Evolutionary conservation across 768 basidiomycete genomes (phyloP).

Genomic region (Tulasnella sp.): DNA sequence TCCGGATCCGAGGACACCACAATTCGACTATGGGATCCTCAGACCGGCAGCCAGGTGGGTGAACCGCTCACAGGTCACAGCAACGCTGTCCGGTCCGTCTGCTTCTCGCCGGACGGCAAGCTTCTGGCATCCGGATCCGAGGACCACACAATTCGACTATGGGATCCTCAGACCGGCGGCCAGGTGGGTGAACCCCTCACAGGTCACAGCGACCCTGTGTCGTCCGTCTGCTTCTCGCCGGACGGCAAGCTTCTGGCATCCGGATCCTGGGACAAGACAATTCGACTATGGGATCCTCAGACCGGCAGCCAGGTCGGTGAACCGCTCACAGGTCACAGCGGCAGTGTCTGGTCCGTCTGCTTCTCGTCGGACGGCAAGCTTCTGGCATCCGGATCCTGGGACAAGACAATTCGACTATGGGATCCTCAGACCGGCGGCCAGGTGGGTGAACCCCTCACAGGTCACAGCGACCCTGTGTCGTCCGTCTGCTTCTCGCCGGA

Average conservation of each 20-base stretch:
- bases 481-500: too few relatives aligned
- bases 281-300: neutral
- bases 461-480: too few relatives aligned
- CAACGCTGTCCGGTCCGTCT: neutral
- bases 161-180: neutral
- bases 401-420: too few relatives aligned
- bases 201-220: neutral
- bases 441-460: too few relatives aligned
- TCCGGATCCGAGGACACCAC: constrained; percentile 31
- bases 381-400: too few relatives aligned
- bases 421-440: too few relatives aligned
- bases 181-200: neutral
- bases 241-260: constrained; percentile 21
- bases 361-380: too few relatives aligned
- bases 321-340: neutral
- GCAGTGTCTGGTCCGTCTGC: neutral
- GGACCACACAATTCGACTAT: neutral
- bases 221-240: constrained; percentile 12
- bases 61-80: neutral
- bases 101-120: neutral
- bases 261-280: neutral
- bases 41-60: neutral
- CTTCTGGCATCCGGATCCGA: neutral
- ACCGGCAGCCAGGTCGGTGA: neutral
- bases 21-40: constrained; percentile 30